Evolutionary conservation across 495 filamentous ascomycete species (phyloP), one percentile per base, ranked within the genome.

Genomic region (Schizothecium vesticola): DNA sequence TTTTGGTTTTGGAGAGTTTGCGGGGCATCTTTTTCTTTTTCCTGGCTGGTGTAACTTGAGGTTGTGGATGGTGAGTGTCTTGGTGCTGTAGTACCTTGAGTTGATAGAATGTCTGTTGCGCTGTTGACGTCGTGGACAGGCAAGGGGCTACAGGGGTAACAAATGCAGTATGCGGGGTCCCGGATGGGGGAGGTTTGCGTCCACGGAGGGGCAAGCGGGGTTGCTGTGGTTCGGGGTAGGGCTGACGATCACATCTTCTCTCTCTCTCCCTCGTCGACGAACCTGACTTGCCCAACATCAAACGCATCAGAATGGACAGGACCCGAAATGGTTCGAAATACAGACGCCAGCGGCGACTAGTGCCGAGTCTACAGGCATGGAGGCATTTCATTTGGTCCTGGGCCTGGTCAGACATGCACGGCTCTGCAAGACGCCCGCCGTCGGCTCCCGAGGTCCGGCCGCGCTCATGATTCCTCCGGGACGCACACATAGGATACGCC

Each of bases 1-100:
- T 62, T 58, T 59, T 59, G 21, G 55, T 33, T 59, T 77, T 86
- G 74, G 79, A 78, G 43, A 77, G 87, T 56, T 87, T 88, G 76
- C 80, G 82, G 58, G 84, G 87, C 82, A 70, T 86, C 36, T 82
- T 16, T 33, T 36, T 24, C n/a, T 19, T 21, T 24, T 22, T 29
- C 10, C 8, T 10, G 8, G 28, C 0, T 29, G 26, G 22, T 16
- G 58, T 8, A 11, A 59, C 58, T 13, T 1, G 19, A 28, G 24
- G 13, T 16, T 24, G 58, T 59, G 58, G 58, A 28, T 25, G 58
- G 58, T 24, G 58, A 59, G 23, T 28, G 6, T 28, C 12, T 13
- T n/a, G 61, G 61, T 23, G 60, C 12, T 61, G 43, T 51, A 19
- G 3, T n/a, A 51, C 43, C 6, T 51, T 19, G 43, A n/a, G 7